Evolutionary conservation across 2,329 filamentous ascomycete genomes (phyloP).

Genomic region (Verticillium tricorpus): DNA sequence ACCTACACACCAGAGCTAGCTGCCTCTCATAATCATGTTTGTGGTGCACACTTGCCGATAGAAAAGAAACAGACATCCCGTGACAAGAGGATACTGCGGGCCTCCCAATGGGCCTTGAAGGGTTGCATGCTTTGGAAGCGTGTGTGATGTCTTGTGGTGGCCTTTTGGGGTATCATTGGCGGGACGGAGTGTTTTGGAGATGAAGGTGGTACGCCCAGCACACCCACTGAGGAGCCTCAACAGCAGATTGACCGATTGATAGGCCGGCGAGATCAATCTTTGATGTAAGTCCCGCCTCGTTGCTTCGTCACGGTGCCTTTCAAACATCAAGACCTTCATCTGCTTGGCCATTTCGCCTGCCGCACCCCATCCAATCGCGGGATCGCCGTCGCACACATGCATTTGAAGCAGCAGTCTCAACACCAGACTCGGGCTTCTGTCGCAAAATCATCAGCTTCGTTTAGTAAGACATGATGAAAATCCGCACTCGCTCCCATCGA

Average conservation of each 20-base stretch:
- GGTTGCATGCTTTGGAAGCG: neutral
- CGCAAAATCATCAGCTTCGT: neutral
- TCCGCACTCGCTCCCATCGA: neutral
- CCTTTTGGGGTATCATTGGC: neutral
- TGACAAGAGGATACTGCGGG: slow-evolving; percentile 1
- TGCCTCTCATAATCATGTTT: neutral
- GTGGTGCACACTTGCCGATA: no score
- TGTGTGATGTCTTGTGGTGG: neutral
- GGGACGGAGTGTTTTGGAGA: neutral
- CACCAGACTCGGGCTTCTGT: neutral
- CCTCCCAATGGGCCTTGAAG: neutral
- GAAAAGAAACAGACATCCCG: neutral
- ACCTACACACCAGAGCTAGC: no score
- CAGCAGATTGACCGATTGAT: neutral
- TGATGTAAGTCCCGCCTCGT: neutral
- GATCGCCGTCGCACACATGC: neutral
- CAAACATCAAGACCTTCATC: neutral
- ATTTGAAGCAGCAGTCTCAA: neutral
- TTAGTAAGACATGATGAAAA: neutral
- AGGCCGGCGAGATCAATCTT: neutral
- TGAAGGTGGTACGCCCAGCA: neutral
- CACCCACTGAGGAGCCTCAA: neutral
- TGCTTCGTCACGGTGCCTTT: neutral
- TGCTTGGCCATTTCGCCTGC: neutral
- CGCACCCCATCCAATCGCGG: neutral